phyloP scores from a whole-genome alignment of 1,284 basidiomycete genomes.

The Leccinum pachyderme region DNA sequence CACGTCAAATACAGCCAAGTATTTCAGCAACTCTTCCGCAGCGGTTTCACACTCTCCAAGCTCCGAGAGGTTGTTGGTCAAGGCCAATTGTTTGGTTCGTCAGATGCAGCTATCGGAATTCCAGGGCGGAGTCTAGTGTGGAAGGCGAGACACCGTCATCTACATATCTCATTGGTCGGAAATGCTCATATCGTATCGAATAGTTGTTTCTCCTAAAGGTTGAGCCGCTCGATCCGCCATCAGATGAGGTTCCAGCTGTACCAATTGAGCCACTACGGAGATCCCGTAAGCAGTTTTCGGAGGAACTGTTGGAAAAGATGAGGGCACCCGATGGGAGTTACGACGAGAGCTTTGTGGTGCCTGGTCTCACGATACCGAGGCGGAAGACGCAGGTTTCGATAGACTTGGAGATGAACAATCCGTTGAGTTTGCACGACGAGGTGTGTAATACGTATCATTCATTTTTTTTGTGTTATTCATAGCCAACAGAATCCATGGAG shows the following conservation, averaged over 20 bases:
- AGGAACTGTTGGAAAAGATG: slow-evolving; percentile 60
- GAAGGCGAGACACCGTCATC: slow-evolving; percentile 53
- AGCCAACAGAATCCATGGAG: slow-evolving; percentile 82
- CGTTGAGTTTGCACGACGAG: slow-evolving; percentile 81
- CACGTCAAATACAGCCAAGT: slow-evolving; percentile 42
- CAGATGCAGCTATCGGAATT: slow-evolving; percentile 43
- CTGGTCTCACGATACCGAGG: slow-evolving; percentile 45
- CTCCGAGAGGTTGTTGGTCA: slow-evolving; percentile 62
- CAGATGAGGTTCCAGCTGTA: slow-evolving; percentile 42
- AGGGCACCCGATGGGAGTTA: slow-evolving; percentile 78
- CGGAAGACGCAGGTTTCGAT: slow-evolving; percentile 34
- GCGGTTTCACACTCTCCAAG: slow-evolving; percentile 54
- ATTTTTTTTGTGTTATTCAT: slow-evolving; percentile 9
- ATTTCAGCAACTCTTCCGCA: slow-evolving; percentile 61
- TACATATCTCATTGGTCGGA: slow-evolving; percentile 1
- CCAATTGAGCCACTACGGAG: slow-evolving; percentile 46
- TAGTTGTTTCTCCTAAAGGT: slow-evolving; percentile 61
- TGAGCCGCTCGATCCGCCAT: slow-evolving; percentile 55
- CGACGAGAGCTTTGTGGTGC: slow-evolving; percentile 59
- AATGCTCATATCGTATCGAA: slow-evolving; percentile 10
- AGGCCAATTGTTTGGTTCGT: slow-evolving; percentile 52
- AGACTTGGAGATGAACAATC: slow-evolving; percentile 77
- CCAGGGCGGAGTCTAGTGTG: slow-evolving; percentile 73
- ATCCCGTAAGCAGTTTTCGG: slow-evolving; percentile 51
- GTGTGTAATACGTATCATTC: slow-evolving; percentile 37